Evolutionary conservation across 2,329 filamentous ascomycete genomes (phyloP), one percentile per base, ranked within the genome.

Genomic region (Zarea fungicola): DNA sequence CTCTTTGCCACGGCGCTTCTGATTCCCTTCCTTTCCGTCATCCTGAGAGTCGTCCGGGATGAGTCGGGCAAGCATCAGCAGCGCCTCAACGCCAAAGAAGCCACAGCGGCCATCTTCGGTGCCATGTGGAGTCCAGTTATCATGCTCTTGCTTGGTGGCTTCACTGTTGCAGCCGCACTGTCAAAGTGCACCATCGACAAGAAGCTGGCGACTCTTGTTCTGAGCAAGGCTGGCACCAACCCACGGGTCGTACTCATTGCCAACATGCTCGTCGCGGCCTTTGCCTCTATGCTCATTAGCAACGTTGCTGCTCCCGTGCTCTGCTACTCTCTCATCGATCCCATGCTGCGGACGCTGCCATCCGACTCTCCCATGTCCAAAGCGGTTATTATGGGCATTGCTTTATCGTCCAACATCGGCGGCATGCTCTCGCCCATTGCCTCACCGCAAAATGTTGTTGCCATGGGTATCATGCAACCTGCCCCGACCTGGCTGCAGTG

Each of bases 61-160:
- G 88, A 95, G 46, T 79, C 83, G 3, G 57, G 54, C 49, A 63
- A 66, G 57, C 84, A 85, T 1, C 76, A 89, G 52, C 69, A 73
- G 37, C 81, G 92, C 19, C 76, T 99, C 6, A 77, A 79, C n/a
- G 81, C 90, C 3, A 91, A 91, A 64, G 78, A 82, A 36, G 91
- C 93, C 0, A 89, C 92, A 0, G 75, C 80, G 23, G 92, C 87
- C 60, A 86, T 96, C 50, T 97, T 99, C 60, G 78, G 89, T 5
- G 85, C 93, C 22, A 99, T 99, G 93, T 99, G 93, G 93, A 96
- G 92, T 4, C 92, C 93, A 0, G 93, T 99, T 48, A 99, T 99
- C 58, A 97, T 99, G 93, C 81, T 99, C 14, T 76, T 99, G 19
- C 82, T 99, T 1, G 93, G 93, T 57, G 93, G 93, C 26, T 99